phyloP scores from a whole-genome alignment of 2,329 filamentous ascomycete genomes.

The Xylariaceae sp. region DNA sequence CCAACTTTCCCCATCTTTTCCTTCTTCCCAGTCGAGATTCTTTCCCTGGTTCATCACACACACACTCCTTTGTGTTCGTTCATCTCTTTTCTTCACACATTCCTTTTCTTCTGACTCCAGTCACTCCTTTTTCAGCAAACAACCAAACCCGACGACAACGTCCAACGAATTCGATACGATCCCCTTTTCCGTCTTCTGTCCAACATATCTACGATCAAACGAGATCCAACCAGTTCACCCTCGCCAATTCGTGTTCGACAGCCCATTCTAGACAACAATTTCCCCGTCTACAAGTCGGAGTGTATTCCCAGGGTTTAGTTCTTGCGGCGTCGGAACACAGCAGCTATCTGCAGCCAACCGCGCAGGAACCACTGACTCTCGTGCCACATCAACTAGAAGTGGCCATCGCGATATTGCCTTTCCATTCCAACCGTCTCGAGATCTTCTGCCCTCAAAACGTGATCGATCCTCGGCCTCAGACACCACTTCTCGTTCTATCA shows the following conservation, averaged over 20 bases:
- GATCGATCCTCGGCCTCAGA: slow-evolving; percentile 4
- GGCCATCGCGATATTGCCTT: slow-evolving; percentile 3
- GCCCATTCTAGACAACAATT: slow-evolving; percentile 1
- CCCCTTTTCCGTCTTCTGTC: neutral
- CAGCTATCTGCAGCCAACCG: slow-evolving; percentile 26
- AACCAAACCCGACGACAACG: slow-evolving; percentile 1
- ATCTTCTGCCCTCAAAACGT: neutral
- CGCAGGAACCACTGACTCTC: slow-evolving; percentile 26
- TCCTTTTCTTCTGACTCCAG: slow-evolving; percentile 4
- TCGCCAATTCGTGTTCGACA: too few relatives aligned
- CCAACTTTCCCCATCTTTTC: neutral
- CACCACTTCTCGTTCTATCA: slow-evolving; percentile 3
- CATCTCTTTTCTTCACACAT: slow-evolving; percentile 1
- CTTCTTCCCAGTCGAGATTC: slow-evolving; percentile 6
- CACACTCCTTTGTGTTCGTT: slow-evolving; percentile 6
- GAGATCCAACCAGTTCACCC: too few relatives aligned
- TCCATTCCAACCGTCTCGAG: slow-evolving; percentile 1
- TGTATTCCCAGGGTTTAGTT: slow-evolving; percentile 3
- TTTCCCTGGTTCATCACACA: slow-evolving; percentile 4
- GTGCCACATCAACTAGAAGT: slow-evolving; percentile 16
- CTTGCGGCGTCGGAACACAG: slow-evolving; percentile 23
- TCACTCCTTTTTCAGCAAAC: slow-evolving; percentile 8
- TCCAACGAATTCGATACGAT: neutral
- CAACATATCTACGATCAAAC: too few relatives aligned
- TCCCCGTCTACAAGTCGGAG: slow-evolving; percentile 2